These are phyloP conservation scores for Immersiporthe knoxdaviesiana DNA, from an alignment of 2,329 filamentous ascomycete genomes.

Conservation along the genomic window DNA sequence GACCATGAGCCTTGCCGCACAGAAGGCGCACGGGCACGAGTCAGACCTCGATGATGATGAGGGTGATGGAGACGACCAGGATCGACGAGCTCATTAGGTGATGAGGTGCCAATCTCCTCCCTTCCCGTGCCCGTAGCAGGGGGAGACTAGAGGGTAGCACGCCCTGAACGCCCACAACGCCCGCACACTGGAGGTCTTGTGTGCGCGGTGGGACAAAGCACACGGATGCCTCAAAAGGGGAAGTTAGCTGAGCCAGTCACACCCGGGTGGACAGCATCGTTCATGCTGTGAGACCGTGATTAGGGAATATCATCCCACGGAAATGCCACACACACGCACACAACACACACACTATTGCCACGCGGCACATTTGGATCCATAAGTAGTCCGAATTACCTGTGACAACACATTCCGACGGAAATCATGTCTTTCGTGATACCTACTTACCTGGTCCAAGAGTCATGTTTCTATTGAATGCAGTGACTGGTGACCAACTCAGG, in stretches of 20 bases:
- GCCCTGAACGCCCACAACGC: no score
- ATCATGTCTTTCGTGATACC: neutral
- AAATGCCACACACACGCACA: neutral
- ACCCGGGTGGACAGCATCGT: slow-evolving; percentile 2
- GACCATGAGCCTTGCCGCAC: slow-evolving; percentile 12
- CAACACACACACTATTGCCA: neutral
- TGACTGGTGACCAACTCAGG: neutral
- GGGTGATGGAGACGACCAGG: neutral
- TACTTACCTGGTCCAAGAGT: neutral
- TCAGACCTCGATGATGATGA: neutral
- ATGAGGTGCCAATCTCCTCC: slow-evolving; percentile 9
- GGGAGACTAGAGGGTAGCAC: neutral
- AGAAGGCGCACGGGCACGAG: slow-evolving; percentile 1
- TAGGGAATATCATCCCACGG: neutral
- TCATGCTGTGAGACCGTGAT: slow-evolving; percentile 8
- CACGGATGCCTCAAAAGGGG: neutral
- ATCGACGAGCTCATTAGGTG: neutral
- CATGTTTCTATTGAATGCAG: neutral
- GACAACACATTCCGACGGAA: neutral
- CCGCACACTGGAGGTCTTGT: neutral
- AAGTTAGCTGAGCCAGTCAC: neutral
- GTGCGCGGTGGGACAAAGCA: neutral
- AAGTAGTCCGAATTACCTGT: neutral
- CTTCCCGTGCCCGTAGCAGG: neutral
- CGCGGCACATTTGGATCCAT: neutral